A percentile compares a stretch with the other conserved stretches of the same genome.
These are phyloP conservation scores for Dothideomycetes sp. DNA, from an alignment of 2,329 filamentous ascomycete genomes.

Conservation along the genomic window DNA sequence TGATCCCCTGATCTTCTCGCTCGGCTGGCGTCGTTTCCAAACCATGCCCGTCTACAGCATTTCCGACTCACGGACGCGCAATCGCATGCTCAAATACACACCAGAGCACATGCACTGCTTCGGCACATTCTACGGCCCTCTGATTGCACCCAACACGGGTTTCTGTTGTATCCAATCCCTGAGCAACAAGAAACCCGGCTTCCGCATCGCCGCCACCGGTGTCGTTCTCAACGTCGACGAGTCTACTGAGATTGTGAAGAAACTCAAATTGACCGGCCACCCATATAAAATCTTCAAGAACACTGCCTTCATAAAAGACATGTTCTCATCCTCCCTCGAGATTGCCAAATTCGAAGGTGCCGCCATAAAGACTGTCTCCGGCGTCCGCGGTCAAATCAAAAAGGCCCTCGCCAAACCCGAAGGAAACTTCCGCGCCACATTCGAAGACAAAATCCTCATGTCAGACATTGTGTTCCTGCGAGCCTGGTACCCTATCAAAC, in stretches of 20 bases:
- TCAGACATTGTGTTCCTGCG: slow-evolving; percentile 92
- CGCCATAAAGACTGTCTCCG: slow-evolving; percentile 89
- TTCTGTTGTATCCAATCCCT: slow-evolving; percentile 92
- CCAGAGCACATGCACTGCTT: slow-evolving; percentile 99
- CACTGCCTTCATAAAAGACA: slow-evolving; percentile 96
- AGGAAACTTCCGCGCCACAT: slow-evolving; percentile 90
- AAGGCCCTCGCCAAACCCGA: slow-evolving; percentile 86
- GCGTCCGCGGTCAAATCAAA: slow-evolving; percentile 94
- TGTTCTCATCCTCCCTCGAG: slow-evolving; percentile 88
- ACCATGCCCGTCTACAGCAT: slow-evolving; percentile 88
- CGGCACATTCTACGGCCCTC: slow-evolving; percentile 85
- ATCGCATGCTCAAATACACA: slow-evolving; percentile 97
- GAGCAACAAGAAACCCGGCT: slow-evolving; percentile 72
- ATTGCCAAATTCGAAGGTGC: slow-evolving; percentile 98
- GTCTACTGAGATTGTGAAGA: slow-evolving; percentile 96
- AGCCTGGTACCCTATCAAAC: slow-evolving; percentile 93
- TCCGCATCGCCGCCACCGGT: slow-evolving; percentile 88
- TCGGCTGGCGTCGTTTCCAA: slow-evolving; percentile 95
- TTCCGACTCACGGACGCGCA: slow-evolving; percentile 82
- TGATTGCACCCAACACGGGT: slow-evolving; percentile 90
- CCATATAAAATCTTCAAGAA: slow-evolving; percentile 99
- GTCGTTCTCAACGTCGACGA: slow-evolving; percentile 92
- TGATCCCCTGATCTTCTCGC: slow-evolving; percentile 90
- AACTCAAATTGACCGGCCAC: slow-evolving; percentile 87
- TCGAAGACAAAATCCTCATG: slow-evolving; percentile 97